These are phyloP conservation scores for Nemania sp. DNA, from an alignment of 2,329 filamentous ascomycete species.

Conservation along the genomic window DNA sequence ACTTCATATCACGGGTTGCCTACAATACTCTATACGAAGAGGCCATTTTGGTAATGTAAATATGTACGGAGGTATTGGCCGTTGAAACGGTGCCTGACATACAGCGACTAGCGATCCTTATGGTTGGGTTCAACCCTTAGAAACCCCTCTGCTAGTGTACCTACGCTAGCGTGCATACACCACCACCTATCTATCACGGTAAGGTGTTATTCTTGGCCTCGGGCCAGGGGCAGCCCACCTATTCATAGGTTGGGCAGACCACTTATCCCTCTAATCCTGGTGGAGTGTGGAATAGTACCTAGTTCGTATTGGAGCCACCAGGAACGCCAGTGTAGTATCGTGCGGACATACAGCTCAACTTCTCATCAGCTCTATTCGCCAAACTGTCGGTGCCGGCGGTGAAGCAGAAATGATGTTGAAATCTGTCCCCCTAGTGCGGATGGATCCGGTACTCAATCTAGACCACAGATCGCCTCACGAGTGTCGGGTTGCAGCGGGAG, in stretches of 20 bases:
- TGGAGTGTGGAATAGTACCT: conserved; percentile 15
- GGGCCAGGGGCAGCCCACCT: conserved; percentile 17
- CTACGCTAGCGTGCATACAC: background rate
- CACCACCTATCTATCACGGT: too few relatives aligned
- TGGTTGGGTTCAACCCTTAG: background rate
- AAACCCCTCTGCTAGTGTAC: background rate
- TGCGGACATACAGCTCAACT: conserved; percentile 10
- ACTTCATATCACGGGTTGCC: too few relatives aligned
- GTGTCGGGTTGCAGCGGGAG: conserved; percentile 18
- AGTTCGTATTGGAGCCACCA: conserved; percentile 27
- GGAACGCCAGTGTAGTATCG: conserved; percentile 21
- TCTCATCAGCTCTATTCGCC: conserved; percentile 2
- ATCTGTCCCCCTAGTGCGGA: too few relatives aligned
- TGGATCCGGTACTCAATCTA: too few relatives aligned
- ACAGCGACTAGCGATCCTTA: background rate
- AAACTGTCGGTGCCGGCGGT: conserved; percentile 11
- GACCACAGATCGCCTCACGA: conserved; percentile 5
- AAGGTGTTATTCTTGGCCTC: conserved; percentile 17
- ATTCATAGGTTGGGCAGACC: conserved; percentile 15
- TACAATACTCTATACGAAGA: too few relatives aligned
- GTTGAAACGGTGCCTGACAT: conserved; percentile 9
- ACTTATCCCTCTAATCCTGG: conserved; percentile 17
- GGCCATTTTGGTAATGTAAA: too few relatives aligned
- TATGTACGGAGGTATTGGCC: too few relatives aligned
- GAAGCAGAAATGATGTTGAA: background rate